Base-by-base conservation (phyloP, 208 protist genomes). In the Leishmania aethiopica region DNA sequence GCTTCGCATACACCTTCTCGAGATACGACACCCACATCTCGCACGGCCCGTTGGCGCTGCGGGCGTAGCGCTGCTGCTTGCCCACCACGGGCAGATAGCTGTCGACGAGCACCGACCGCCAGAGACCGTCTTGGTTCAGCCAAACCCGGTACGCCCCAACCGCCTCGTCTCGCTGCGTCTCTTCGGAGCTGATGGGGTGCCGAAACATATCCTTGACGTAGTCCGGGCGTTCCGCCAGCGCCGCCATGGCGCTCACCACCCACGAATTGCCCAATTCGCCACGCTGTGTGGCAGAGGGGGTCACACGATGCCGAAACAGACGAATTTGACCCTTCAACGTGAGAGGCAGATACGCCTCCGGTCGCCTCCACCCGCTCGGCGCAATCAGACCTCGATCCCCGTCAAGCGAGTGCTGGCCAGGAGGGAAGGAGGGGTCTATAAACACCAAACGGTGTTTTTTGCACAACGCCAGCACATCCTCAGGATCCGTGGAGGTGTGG, bases 1-100 rank as follows among this genome's bases (percentile, higher is more conserved):
- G 49, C 84, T 98, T 98, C 35, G 95, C 93, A 81, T 97, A 98
- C 32, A 93, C 96, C 90, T 98, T 98, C 76, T 98, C 85, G 22
- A 96, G 73, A 37, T 97, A 79, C 22, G 86, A 86, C 15, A 92
- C 84, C 94, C 96, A 98, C 67, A 97, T 69, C 85, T 98, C 92
- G 40, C 83, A 71, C 49, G 91, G 89, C 60, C 96, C 94, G 17
- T 76, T 81, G 66, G 89, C 89, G 53, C 80, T 83, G 60, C 88
- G 87, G 19, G 89, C 91, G 81, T 92, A 97, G 75, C 89, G 92
- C 32, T 89, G 90, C 47, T 80, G 82, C 37, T 86, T 87, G 71
- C 88, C 89, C 4, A 84, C 79, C n/a, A 92, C 90, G 40, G 95
- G 93, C 5, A 98, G 85, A 83, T 94, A 96, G 88, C 96, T 91